A percentile compares a stretch with the other conserved stretches of the same genome.
phyloP scores from a whole-genome alignment of 2,329 filamentous ascomycete species.

The Pseudogymnoascus sp. region DNA sequence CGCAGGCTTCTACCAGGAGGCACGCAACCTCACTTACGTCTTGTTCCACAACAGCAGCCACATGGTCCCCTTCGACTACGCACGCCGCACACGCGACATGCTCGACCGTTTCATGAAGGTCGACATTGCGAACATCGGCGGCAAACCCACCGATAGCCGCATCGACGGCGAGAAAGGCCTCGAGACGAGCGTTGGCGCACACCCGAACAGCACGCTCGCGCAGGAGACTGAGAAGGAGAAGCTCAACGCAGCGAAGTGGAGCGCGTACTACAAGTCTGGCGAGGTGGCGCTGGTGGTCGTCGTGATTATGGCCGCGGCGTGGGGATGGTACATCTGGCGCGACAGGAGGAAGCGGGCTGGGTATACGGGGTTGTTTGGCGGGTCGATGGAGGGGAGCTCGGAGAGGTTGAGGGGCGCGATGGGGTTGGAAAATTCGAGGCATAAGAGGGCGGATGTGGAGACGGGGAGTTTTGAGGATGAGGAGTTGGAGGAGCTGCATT shows the following conservation, averaged over 20 bases:
- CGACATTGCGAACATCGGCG: constrained; percentile 84
- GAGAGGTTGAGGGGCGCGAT: constrained; percentile 26
- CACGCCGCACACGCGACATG: constrained; percentile 86
- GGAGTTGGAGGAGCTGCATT: constrained; percentile 56
- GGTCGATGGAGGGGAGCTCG: constrained; percentile 26
- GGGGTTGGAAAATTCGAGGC: constrained; percentile 43
- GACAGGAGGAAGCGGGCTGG: constrained; percentile 50
- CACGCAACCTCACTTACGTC: constrained; percentile 91
- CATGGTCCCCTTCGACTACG: constrained; percentile 95
- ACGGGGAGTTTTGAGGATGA: constrained; percentile 61
- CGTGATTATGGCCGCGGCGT: constrained; percentile 53
- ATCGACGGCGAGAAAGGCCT: constrained; percentile 66
- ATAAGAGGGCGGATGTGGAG: constrained; percentile 50
- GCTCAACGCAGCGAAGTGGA: constrained; percentile 61
- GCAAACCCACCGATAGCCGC: constrained; percentile 57
- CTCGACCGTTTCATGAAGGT: constrained; percentile 93
- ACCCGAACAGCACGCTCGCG: constrained; percentile 60
- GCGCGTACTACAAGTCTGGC: constrained; percentile 65
- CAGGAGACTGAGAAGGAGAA: constrained; percentile 57
- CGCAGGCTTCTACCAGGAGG: constrained; percentile 89
- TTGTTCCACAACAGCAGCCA: constrained; percentile 93
- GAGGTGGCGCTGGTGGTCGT: constrained; percentile 64
- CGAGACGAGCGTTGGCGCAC: constrained; percentile 59
- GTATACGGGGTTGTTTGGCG: constrained; percentile 42
- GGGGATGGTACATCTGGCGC: constrained; percentile 60